A percentile compares a stretch with the other conserved stretches of the same genome.
Conservation (phyloP, 129 eudicot genomes). For the Sambucus nigra region DNA sequence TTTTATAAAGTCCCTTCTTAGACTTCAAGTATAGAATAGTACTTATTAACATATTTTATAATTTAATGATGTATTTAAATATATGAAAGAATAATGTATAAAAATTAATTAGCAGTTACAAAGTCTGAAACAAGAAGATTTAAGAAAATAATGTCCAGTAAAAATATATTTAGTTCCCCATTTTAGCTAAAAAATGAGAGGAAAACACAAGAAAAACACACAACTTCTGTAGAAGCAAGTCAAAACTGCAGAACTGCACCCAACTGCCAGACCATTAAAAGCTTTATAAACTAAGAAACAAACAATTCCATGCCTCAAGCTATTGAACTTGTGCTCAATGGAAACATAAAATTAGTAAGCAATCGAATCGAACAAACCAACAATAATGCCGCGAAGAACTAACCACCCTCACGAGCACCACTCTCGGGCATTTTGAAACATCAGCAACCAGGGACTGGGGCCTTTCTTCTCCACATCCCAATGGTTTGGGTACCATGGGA, state of each 20-base stretch:
- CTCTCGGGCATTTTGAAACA: conserved; percentile 96
- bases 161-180: not conserved
- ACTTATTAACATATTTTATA: too few species aligned
- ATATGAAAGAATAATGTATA: not conserved
- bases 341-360: not conserved
- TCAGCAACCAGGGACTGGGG: conserved; percentile 90
- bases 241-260: not conserved
- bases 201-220: not conserved
- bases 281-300: not conserved
- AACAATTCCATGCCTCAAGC: not conserved
- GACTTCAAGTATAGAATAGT: too few species aligned
- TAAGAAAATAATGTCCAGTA: not conserved
- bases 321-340: not conserved
- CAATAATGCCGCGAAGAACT: not conserved
- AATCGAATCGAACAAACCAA: not conserved
- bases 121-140: too few species aligned
- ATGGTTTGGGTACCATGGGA: conserved; percentile 81
- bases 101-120: too few species aligned
- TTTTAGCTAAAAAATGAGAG: not conserved
- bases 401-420: conserved; percentile 70
- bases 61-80: not conserved
- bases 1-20: too few species aligned
- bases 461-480: conserved; percentile 91
- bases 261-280: not conserved
- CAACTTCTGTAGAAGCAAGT: not conserved